Evolutionary conservation across 192 early-diverging fungal species (phyloP).

Genomic region (Backusella sp.): DNA sequence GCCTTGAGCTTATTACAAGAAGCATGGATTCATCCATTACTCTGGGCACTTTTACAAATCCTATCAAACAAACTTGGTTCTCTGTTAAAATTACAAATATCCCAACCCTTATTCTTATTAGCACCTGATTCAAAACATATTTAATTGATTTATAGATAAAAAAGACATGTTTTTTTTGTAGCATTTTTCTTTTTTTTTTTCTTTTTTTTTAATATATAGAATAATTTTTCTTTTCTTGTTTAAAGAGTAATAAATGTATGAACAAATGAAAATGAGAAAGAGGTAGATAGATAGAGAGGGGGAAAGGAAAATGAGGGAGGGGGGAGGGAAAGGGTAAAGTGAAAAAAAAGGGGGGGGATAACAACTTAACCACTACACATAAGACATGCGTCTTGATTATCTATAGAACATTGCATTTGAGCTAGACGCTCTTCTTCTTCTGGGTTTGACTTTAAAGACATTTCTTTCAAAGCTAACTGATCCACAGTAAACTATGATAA

Average conservation of each 20-base stretch:
- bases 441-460: not conserved
- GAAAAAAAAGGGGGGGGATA: not conserved
- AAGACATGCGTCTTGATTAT: constrained; percentile 89
- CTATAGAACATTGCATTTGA: constrained; percentile 46
- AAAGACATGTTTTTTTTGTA: not conserved
- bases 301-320: not conserved
- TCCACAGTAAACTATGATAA: constrained; percentile 85
- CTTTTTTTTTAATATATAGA: not conserved
- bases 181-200: not conserved
- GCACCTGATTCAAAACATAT: constrained; percentile 16
- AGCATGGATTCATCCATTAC: constrained; percentile 17
- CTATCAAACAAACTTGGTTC: not conserved
- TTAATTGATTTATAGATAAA: not conserved
- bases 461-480: constrained; percentile 59
- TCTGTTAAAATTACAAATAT: constrained; percentile 3
- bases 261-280: not conserved
- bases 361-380: constrained; percentile 78
- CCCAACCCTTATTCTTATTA: constrained; percentile 13
- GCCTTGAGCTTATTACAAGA: not conserved
- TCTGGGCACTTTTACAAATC: constrained; percentile 9
- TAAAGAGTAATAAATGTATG: not conserved
- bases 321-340: not conserved
- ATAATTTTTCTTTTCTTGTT: not conserved
- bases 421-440: constrained; percentile 34
- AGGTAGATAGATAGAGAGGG: not conserved